These are phyloP conservation scores for Triadica sebifera DNA, from an alignment of 345 rosid genomes.

Conservation along the genomic window DNA sequence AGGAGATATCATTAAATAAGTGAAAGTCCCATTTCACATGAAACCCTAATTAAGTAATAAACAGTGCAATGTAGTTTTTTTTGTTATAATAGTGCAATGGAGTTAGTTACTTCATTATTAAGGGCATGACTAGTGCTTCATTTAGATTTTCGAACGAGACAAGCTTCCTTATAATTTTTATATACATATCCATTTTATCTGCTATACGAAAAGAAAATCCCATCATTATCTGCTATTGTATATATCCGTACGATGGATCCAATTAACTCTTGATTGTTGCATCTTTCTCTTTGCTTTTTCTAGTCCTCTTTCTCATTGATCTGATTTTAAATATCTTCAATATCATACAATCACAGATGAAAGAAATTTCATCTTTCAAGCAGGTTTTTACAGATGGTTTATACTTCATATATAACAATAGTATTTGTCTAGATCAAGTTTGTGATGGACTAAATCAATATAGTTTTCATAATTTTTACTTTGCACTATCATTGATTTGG, in stretches of 20 bases:
- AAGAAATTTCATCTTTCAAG: too few relatives aligned
- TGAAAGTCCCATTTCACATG: slow-evolving; percentile 24
- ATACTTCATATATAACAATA: too few relatives aligned
- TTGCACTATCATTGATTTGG: too few relatives aligned
- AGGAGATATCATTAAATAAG: slow-evolving; percentile 28
- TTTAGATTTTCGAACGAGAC: background rate
- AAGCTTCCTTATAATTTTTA: background rate
- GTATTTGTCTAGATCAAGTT: too few relatives aligned
- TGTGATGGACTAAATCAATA: too few relatives aligned
- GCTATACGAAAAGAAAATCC: background rate
- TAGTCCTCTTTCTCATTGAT: background rate
- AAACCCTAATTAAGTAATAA: slow-evolving; percentile 18
- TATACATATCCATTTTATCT: background rate
- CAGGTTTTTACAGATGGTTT: too few relatives aligned
- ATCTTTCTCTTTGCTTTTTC: background rate
- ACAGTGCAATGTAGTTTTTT: slow-evolving; percentile 21
- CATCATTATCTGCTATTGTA: background rate
- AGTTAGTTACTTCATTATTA: slow-evolving; percentile 10
- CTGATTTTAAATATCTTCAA: too few relatives aligned
- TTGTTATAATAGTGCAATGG: slow-evolving; percentile 20
- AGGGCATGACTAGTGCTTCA: background rate
- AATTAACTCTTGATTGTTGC: background rate
- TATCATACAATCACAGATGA: too few relatives aligned
- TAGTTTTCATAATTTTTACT: too few relatives aligned
- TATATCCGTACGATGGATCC: background rate